Base-by-base conservation (phyloP, 257 asterid species). In the Penstemon newberryi region DNA sequence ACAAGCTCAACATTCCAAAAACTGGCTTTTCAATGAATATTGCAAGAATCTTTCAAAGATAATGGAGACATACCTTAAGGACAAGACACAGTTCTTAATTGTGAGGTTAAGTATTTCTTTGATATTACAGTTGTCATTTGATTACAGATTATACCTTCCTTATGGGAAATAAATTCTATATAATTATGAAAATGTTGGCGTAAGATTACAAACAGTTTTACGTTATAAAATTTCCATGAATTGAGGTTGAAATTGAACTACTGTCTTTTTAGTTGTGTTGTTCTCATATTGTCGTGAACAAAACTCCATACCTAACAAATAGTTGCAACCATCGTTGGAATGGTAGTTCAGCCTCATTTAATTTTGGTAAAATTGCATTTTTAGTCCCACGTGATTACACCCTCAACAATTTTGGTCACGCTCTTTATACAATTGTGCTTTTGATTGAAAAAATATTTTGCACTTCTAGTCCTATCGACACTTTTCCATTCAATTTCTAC, bases 1-100 rank as follows among this genome's bases (percentile, higher is more conserved):
- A 72, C 75, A 69, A 76, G 44, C 62, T 59, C 71, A 64, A 79
- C 57, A 69, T 72, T 76, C 79, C 81, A 76, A 79, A 75, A 72
- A 71, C 71, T 75, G 76, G 72, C 57, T 69, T 79, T 65, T 75
- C 76, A 75, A 59, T 75, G 61, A 57, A 69, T 56, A 77, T 68
- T 12, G 11, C 33, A 6, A 68, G 36, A 59, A 70, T 40, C 47
- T 65, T 40, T 61, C 64, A 49, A 65, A 25, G 19, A 56, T 8
- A 46, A 41, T 56, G 3, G 43, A 37, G 43, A 37, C 41, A 51
- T 40, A 9, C 62, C 19, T 6, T 50, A 41, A 70, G 67, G 79
- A 78, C 80, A 70, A 67, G 15, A 19, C 56, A 67, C 66, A 49
- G 63, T 64, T 77, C 77, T 71, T 70, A 8, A 76, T 62, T n/a